Evolutionary conservation across 192 early-diverging fungal genomes (phyloP).

Genomic region (Linnemannia elongata): DNA sequence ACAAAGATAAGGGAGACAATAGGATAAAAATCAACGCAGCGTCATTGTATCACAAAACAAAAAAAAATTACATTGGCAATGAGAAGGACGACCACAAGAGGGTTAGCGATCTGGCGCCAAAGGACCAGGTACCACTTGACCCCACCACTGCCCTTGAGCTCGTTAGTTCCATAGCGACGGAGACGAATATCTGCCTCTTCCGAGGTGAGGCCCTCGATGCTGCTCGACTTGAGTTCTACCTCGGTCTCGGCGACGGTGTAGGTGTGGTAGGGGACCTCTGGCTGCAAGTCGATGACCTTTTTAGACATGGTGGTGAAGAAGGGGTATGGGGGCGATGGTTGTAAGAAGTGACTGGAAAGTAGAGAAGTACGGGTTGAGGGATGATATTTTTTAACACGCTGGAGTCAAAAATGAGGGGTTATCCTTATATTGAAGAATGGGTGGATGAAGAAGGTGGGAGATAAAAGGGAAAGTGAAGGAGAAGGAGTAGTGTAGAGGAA

Average conservation of each 20-base stretch:
- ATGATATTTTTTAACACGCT: not conserved
- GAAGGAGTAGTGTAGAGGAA: not conserved
- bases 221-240: not conserved
- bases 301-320: constrained; percentile 7
- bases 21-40: not conserved
- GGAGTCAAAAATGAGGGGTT: not conserved
- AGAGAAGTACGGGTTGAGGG: not conserved
- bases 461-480: not conserved
- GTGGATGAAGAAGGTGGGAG: not conserved
- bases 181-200: constrained; percentile 5
- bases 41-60: not conserved
- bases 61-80: constrained; percentile 61
- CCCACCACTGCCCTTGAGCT: constrained; percentile 74
- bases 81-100: constrained; percentile 75
- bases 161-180: constrained; percentile 65
- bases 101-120: constrained; percentile 72
- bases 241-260: constrained; percentile 7
- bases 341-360: constrained; percentile 6
- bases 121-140: constrained; percentile 73
- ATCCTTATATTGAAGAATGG: not conserved
- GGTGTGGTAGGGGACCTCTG: constrained; percentile 16
- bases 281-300: constrained; percentile 10
- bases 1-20: too few relatives aligned
- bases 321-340: not conserved
- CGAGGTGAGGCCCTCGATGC: constrained; percentile 15